Conservation (phyloP, 768 basidiomycete species). For the Amanita thiersii region DNA sequence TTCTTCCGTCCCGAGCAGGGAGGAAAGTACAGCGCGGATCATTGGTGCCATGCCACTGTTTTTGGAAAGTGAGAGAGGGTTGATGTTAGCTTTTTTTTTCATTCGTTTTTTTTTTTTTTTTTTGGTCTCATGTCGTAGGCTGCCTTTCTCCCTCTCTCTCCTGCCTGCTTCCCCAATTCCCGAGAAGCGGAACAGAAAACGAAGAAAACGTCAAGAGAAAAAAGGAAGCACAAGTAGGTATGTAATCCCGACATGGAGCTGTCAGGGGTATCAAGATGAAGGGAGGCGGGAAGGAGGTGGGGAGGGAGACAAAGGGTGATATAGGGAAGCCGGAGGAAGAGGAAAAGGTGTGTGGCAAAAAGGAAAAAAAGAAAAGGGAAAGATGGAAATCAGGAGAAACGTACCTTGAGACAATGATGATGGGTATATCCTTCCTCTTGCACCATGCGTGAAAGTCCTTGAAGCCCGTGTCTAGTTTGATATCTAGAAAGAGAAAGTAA, state of each 20-base stretch:
- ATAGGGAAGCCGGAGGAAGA: no score
- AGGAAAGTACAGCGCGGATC: constrained; percentile 85
- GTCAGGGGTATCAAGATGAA: no score
- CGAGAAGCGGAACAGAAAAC: no score
- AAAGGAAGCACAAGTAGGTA: no score
- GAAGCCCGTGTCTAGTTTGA: constrained; percentile 84
- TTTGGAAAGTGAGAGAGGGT: neutral
- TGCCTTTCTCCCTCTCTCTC: no score
- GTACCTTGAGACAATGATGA: constrained; percentile 90
- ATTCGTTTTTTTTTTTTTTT: no score
- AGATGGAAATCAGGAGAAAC: neutral
- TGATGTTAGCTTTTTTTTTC: neutral
- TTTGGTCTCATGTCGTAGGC: no score
- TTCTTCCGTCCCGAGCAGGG: constrained; percentile 65
- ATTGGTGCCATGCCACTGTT: constrained; percentile 89
- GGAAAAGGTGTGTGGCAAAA: neutral
- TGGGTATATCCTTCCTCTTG: constrained; percentile 69
- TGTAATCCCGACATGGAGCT: no score
- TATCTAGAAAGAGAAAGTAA: constrained; percentile 39
- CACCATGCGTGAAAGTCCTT: constrained; percentile 83
- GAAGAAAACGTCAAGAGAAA: no score
- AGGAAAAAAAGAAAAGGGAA: neutral
- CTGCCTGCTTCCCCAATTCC: no score
- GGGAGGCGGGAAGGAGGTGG: neutral
- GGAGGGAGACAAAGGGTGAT: neutral